These are phyloP conservation scores for Saprolegnia parasitica DNA, from an alignment of 352 stramenopile genomes.

Conservation along the genomic window DNA sequence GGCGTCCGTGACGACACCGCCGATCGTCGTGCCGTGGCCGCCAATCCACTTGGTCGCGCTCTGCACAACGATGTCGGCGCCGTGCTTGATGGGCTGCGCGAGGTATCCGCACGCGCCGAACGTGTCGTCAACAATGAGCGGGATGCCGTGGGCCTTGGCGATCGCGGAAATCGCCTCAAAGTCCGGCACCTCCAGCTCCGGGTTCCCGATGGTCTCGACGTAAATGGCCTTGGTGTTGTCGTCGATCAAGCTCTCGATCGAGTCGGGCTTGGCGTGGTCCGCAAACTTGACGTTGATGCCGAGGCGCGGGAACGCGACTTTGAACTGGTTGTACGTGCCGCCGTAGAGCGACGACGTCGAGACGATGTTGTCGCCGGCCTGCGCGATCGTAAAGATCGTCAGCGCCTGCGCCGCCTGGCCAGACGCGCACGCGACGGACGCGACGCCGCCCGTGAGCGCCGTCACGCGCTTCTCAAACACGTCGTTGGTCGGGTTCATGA, in stretches of 20 bases:
- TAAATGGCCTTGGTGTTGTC: slow-evolving; percentile 93
- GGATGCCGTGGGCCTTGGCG: slow-evolving; percentile 81
- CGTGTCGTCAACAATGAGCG: slow-evolving; percentile 92
- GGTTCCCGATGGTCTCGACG: slow-evolving; percentile 92
- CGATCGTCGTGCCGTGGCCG: slow-evolving; percentile 92
- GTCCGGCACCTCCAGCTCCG: slow-evolving; percentile 93
- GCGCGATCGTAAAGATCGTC: slow-evolving; percentile 78
- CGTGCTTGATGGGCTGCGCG: slow-evolving; percentile 87
- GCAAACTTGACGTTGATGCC: slow-evolving; percentile 93
- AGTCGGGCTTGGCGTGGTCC: slow-evolving; percentile 84
- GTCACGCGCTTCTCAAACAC: slow-evolving; percentile 92
- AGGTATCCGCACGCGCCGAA: slow-evolving; percentile 92
- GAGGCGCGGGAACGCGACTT: slow-evolving; percentile 89
- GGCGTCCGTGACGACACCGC: slow-evolving; percentile 80
- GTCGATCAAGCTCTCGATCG: slow-evolving; percentile 74
- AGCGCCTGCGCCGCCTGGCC: slow-evolving; percentile 88
- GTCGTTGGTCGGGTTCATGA: slow-evolving; percentile 94
- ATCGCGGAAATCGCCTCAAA: slow-evolving; percentile 87
- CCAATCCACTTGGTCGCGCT: slow-evolving; percentile 96
- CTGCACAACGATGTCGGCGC: slow-evolving; percentile 91
- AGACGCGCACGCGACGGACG: slow-evolving; percentile 83
- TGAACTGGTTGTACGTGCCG: slow-evolving; percentile 92
- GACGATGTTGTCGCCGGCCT: slow-evolving; percentile 91
- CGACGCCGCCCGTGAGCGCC: slow-evolving; percentile 88
- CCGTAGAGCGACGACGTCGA: slow-evolving; percentile 95